Evolutionary conservation across 1,139 yeast species (phyloP).

Genomic region (Suhomyces anneliseae): DNA sequence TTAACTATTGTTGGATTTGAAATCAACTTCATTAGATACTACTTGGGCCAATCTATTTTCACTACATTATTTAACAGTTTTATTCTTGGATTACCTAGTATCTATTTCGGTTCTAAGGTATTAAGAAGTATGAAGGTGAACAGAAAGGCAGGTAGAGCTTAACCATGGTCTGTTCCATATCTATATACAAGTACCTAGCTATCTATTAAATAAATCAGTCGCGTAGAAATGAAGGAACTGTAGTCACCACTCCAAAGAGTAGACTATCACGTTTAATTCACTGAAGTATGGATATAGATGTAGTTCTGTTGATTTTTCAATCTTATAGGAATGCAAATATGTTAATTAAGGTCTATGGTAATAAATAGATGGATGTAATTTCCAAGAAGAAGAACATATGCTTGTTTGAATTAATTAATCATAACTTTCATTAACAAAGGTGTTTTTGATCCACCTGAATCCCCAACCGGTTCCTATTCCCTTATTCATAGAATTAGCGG

Average conservation of each 20-base stretch:
- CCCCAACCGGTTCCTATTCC: slow-evolving; percentile 42
- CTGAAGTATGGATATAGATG: too few species aligned
- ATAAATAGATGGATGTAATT: neutral
- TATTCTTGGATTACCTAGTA: slow-evolving; percentile 53
- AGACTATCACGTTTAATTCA: too few species aligned
- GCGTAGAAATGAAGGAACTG: too few species aligned
- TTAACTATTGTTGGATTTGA: slow-evolving; percentile 60
- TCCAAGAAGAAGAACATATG: neutral
- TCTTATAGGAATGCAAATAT: too few species aligned
- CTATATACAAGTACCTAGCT: neutral
- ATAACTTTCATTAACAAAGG: slow-evolving; percentile 22
- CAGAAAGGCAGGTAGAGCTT: slow-evolving; percentile 32
- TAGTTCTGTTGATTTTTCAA: too few species aligned
- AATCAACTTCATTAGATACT: slow-evolving; percentile 64
- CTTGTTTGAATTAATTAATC: neutral
- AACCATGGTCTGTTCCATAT: neutral
- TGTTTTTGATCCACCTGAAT: slow-evolving; percentile 55
- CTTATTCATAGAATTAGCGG: slow-evolving; percentile 50
- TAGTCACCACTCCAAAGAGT: too few species aligned
- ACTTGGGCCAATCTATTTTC: slow-evolving; percentile 70
- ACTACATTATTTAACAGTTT: slow-evolving; percentile 57
- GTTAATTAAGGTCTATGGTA: too few species aligned
- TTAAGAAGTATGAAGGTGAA: slow-evolving; percentile 37
- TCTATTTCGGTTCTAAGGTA: slow-evolving; percentile 71
- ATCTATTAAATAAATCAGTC: neutral